Base-by-base conservation (phyloP, 2,329 filamentous ascomycete genomes). In the Paecilomyces sp. region DNA sequence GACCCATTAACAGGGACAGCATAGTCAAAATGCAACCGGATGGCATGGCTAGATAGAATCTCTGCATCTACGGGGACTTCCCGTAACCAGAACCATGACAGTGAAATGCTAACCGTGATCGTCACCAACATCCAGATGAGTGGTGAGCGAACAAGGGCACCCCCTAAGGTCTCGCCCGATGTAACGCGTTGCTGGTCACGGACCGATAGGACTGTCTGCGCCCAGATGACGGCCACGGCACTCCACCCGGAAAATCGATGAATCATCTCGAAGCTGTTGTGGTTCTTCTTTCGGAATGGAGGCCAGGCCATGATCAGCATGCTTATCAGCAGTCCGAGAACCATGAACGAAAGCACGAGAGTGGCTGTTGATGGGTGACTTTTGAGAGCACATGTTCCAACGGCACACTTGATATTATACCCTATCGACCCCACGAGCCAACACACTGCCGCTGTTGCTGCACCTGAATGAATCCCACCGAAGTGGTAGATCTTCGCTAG, bases 401-500 rank as follows among this genome's bases (percentile, higher is more conserved):
- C 66, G 3, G 72, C 71, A 60, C 80, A 76, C 18, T 73, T 63
- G 12, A 77, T 65, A 41, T 41, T 62, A 30, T 61, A 62, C 33
- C 58, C 60, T 41, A 64, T 61, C 2, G 62, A 64, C 18, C 62
- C 62, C 7, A 60, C 50, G 68, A 77, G 80, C 80, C 80, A 82
- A 8, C 71, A 51, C n/a, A 72, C 64, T 1, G 74, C 73, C 56
- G 73, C 70, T 5, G 73, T 62, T 2, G 70, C 74, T 56, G 70
- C 70, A 1, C 73, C 72, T 3, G 71, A 72, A 61, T 79, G 76
- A 0, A 77, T 63, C 9, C 76, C 76, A 18, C 76, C 76, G 36
- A 76, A 69, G 50, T 72, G 71, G 62, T 77, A 78, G 18, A 77
- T 64, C 63, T 77, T 78, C 41, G 75, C 74, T 3, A 70, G 68